Base-by-base conservation (phyloP, 2,329 filamentous ascomycete species). In the Apiospora saccharicola region DNA sequence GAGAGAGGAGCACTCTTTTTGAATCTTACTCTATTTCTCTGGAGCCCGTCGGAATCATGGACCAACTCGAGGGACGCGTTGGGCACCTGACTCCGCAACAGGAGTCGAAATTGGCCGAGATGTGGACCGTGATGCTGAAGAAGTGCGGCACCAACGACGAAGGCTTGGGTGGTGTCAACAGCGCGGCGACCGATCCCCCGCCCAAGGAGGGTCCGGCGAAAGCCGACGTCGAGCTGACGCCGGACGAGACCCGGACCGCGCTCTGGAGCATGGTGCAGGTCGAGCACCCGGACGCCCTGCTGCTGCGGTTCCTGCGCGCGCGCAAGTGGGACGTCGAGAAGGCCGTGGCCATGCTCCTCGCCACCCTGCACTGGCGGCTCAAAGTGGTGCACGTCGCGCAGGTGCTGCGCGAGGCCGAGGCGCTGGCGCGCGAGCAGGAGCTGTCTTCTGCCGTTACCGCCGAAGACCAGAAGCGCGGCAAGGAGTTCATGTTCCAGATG, bases 301-400 rank as follows among this genome's bases (percentile, higher is more conserved):
- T 95, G 13, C 84, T 97, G 71, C 90, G 94, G 34, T 97, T 96
- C 82, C 86, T 97, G 70, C 88, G 94, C 68, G 94, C 94, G 24
- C 89, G 94, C 64, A 96, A 97, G 83, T 98, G 96, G 95, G 94
- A 98, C 80, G 92, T 97, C 13, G 91, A 96, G 67, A 94, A 94
- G 80, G 95, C 96, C 4, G 86, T 98, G 44, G 88, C 97, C 75
- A 98, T 98, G 96, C 85, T 98, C 81, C 88, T 98, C 49, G 93
- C 93, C 1, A 97, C 96, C 0, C 93, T 98, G 88, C 91, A 93
- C 80, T 98, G 96, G 96, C 90, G 96, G 74, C 83, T 90, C 71
- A 86, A 88, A 61, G 93, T 96, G 73, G 92, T 96, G 87, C 90
- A 94, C 77, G 93, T 98, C n/a, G 95, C 98, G 19, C 26, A 49